Percentiles rank a stretch among this genome's conserved stretches.
Evolutionary conservation across 2,329 filamentous ascomycete genomes (phyloP).

Genomic region (Tolypocladium cylindrosporum): DNA sequence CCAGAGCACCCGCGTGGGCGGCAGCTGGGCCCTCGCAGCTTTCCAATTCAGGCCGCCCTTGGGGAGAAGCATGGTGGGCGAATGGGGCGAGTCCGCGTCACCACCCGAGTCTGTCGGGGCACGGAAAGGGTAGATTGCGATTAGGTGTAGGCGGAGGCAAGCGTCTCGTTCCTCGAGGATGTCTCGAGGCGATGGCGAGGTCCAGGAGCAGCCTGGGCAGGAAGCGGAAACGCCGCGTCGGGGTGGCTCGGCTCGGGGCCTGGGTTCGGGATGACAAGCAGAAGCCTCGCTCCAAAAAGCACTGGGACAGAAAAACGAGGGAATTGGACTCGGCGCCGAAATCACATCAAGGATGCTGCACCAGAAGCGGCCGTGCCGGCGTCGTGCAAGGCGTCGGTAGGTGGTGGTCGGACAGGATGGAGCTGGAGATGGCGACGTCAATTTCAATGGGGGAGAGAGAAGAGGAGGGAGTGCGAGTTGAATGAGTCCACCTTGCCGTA

Average conservation of each 20-base stretch:
- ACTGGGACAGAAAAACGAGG: background rate
- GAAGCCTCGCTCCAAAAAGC: background rate
- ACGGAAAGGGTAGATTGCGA: background rate
- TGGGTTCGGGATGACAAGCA: background rate
- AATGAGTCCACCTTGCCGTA: background rate
- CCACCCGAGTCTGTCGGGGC: background rate
- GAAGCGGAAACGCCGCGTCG: background rate
- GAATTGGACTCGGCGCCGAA: background rate
- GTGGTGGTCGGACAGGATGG: background rate
- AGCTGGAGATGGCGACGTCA: background rate
- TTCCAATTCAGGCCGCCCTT: constrained; percentile 92
- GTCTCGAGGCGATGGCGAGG: background rate
- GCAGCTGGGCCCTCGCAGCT: constrained; percentile 69
- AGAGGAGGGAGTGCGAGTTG: background rate
- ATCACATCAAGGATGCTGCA: constrained; percentile 1
- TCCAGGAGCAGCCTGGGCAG: background rate
- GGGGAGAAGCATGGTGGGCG: constrained; percentile 68
- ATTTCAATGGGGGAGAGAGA: background rate
- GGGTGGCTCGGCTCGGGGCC: background rate
- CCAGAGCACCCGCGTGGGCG: constrained; percentile 63
- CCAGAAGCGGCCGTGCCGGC: background rate
- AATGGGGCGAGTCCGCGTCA: constrained; percentile 7
- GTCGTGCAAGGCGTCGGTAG: background rate
- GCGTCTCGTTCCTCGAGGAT: background rate
- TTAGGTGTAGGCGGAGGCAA: background rate